Evolutionary conservation across 805 yeast species (phyloP), one percentile per base, ranked within the genome.

Genomic region (Nakazawaea wyomingensis): DNA sequence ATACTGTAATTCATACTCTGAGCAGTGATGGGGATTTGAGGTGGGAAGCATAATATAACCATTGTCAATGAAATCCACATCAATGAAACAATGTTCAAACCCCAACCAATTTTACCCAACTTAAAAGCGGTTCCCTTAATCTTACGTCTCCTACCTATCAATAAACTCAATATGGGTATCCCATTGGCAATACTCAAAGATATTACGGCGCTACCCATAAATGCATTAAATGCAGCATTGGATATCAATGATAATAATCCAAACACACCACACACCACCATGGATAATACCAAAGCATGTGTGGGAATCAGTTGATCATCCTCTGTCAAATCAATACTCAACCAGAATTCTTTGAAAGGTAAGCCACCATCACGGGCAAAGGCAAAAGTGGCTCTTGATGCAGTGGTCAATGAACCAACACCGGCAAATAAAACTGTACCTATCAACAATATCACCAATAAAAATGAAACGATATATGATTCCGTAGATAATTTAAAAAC

Each of bases 311-410:
- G 72, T 34, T 76, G 76, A 43, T 73, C 69, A 43, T 75, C 76
- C 3, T 49, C 65, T 9, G 75, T 70, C 5, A 67, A 57, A 51
- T 81, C 82, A 33, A 86, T 85, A 51, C 73, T 72, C 3, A 78
- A 72, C 88, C 90, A 85, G 13, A 74, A 52, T 10, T 73, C 67
- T 43, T 77, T 73, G 51, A 68, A 75, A 2, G 95, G 95, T 34
- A 86, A 61, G 0, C 89, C 95, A 29, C 81, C 85, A 58, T 86
- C 95, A 64, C 95, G 74, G 41, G 91, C 87, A 64, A 86, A 80
- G 20, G 87, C 83, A 57, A 76, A 85, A 0, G 88, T 85, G n/a
- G 82, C 74, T 70, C 95, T 74, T 3, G 93, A 84, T 2, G 89
- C 85, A 0, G 95, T 82, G 1, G 93, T 85, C 28, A 84, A 68